phyloP scores from a whole-genome alignment of 257 asterid species.

The Phtheirospermum japonicum region DNA sequence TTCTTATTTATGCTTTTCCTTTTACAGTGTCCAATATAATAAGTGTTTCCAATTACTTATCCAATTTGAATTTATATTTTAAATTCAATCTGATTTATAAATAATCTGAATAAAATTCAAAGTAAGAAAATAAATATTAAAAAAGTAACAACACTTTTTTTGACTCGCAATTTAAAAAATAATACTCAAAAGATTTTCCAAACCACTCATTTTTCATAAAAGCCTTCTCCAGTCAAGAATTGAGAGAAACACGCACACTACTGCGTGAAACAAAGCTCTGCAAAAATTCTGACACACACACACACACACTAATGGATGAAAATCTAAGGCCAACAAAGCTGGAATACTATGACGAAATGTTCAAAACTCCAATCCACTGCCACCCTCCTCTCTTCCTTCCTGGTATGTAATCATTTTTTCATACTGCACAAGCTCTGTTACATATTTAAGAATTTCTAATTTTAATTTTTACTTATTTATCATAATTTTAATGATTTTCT shows the following conservation, averaged over 20 bases:
- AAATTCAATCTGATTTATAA: no score
- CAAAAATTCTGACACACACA: background rate
- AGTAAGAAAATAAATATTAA: no score
- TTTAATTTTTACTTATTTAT: background rate
- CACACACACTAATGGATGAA: conserved; percentile 42
- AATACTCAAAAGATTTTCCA: no score
- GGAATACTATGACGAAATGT: conserved; percentile 61
- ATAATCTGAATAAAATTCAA: no score
- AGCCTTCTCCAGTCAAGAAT: background rate
- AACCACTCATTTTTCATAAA: no score
- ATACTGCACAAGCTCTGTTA: background rate
- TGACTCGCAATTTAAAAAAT: no score
- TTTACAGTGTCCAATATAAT: no score
- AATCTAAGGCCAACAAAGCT: conserved; percentile 47
- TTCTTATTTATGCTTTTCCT: no score
- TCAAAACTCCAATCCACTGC: conserved; percentile 58
- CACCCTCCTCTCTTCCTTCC: conserved; percentile 43
- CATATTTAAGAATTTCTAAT: background rate
- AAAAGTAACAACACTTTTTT: no score
- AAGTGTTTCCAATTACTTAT: no score
- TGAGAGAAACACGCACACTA: background rate
- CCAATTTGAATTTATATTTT: no score
- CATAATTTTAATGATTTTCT: conserved; percentile 1
- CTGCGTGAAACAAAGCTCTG: conserved; percentile 12
- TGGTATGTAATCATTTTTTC: conserved; percentile 35